Percentiles rank a stretch among this genome's conserved stretches.
phyloP scores from a whole-genome alignment of 1,284 basidiomycete genomes.

The Acaromyces ingoldii region DNA sequence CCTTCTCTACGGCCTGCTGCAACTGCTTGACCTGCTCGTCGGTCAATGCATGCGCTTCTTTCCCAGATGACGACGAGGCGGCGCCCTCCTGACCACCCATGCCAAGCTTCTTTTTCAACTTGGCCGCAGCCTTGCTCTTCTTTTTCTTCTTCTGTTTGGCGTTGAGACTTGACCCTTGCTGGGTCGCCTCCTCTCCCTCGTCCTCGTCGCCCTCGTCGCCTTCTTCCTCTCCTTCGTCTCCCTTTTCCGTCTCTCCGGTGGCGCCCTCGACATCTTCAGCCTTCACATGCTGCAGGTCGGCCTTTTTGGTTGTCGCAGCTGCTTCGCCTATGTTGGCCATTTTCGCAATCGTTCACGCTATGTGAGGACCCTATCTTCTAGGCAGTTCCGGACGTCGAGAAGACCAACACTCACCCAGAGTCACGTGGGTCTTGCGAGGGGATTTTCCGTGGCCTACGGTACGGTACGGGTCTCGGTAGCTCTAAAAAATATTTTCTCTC shows the following conservation, averaged over 20 bases:
- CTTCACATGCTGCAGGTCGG: too few species aligned
- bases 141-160: constrained; percentile 39
- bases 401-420: too few species aligned
- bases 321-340: too few species aligned
- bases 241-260: background rate
- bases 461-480: too few species aligned
- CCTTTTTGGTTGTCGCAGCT: too few species aligned
- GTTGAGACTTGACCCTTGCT: constrained; percentile 3
- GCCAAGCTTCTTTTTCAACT: constrained; percentile 38
- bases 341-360: too few species aligned
- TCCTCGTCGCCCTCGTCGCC: constrained; percentile 11
- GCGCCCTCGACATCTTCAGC: background rate
- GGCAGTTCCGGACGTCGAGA: too few species aligned
- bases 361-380: too few species aligned
- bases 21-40: constrained; percentile 33
- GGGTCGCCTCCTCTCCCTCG: constrained; percentile 7
- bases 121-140: constrained; percentile 36
- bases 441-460: too few species aligned
- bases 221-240: constrained; percentile 11
- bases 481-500: too few species aligned
- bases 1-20: constrained; percentile 20
- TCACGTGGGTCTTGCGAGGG: too few species aligned
- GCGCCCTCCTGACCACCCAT: constrained; percentile 4
- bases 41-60: constrained; percentile 20
- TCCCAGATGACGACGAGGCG: background rate